A percentile compares a stretch with the other conserved stretches of the same genome.
These are phyloP conservation scores for Petunia secreta DNA, from an alignment of 257 asterid genomes.

Conservation along the genomic window DNA sequence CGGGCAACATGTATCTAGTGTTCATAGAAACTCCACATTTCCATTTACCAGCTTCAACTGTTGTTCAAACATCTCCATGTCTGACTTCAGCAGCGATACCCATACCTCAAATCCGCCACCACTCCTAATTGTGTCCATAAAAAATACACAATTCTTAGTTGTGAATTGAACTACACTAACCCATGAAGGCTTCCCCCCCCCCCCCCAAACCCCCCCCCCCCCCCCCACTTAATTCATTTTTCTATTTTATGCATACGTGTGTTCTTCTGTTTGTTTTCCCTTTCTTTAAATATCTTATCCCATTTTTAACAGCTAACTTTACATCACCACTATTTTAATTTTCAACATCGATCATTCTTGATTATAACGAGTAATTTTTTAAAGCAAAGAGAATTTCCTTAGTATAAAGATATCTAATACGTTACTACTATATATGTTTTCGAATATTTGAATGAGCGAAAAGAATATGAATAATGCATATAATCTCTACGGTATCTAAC, in stretches of 20 bases:
- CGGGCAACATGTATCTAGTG: too few relatives aligned
- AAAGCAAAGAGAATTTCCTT: not conserved
- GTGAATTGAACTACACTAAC: too few relatives aligned
- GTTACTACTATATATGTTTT: not conserved
- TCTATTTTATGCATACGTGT: conserved; percentile 16
- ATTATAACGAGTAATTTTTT: not conserved
- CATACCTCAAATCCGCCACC: too few relatives aligned
- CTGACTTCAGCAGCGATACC: too few relatives aligned
- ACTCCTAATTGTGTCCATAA: too few relatives aligned
- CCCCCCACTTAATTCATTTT: conserved; percentile 1
- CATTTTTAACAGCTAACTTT: not conserved
- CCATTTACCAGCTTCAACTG: too few relatives aligned
- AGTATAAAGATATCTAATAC: not conserved
- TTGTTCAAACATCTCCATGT: too few relatives aligned
- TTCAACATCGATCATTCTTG: not conserved
- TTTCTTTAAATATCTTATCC: not conserved
- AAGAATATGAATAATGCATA: not conserved
- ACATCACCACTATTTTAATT: not conserved
- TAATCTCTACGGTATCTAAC: not conserved
- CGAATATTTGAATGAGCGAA: not conserved
- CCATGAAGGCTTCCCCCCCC: not conserved
- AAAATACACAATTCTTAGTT: too few relatives aligned
- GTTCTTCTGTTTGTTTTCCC: conserved; percentile 17
- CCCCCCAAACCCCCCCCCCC: not conserved
- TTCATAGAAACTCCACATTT: too few relatives aligned